Conservation (phyloP, 805 yeast genomes). For the Yarrowia keelungensis region DNA sequence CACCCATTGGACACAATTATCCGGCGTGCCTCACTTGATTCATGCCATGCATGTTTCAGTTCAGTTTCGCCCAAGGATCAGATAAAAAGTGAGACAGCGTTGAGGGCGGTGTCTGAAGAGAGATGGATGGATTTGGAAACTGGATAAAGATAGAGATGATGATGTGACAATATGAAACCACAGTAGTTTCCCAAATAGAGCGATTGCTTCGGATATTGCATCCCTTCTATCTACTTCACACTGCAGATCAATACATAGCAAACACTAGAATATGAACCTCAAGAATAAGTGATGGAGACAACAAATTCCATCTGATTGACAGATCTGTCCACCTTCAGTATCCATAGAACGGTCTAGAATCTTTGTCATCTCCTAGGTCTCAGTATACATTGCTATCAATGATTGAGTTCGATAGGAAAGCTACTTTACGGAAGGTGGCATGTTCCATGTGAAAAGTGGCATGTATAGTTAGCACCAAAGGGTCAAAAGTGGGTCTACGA, state of each 20-base stretch:
- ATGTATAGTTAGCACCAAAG: not conserved
- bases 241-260: too few relatives aligned
- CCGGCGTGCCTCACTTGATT: conserved; percentile 16
- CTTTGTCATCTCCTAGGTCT: not conserved
- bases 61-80: conserved; percentile 9
- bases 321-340: not conserved
- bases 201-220: too few relatives aligned
- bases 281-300: too few relatives aligned
- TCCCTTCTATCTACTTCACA: too few relatives aligned
- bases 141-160: too few relatives aligned
- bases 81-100: conserved; percentile 25
- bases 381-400: conserved; percentile 18
- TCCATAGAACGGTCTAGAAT: too few relatives aligned
- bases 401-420: conserved; percentile 20
- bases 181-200: too few relatives aligned
- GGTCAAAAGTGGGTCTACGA: not conserved
- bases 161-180: too few relatives aligned
- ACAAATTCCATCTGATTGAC: too few relatives aligned
- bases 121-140: too few relatives aligned
- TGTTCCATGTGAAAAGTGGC: conserved; percentile 26
- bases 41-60: conserved; percentile 34
- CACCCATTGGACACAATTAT: conserved; percentile 3
- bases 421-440: conserved; percentile 28
- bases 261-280: too few relatives aligned
- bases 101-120: not conserved